phyloP scores from a whole-genome alignment of 331 rosid genomes.

The Erythrophleum ivorense region DNA sequence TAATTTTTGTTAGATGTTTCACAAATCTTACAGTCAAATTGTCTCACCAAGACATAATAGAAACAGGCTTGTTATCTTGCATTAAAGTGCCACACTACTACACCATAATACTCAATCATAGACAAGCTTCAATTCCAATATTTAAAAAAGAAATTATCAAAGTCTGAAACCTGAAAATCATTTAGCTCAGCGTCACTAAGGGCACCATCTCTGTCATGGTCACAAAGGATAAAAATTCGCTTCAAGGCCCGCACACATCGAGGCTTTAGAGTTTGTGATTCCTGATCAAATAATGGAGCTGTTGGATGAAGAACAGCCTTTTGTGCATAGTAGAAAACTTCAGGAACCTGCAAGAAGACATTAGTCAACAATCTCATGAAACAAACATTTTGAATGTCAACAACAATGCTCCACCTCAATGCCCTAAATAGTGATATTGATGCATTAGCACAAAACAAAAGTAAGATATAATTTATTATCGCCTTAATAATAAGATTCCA shows the following conservation, averaged over 20 bases:
- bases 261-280: slow-evolving; percentile 91
- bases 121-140: slow-evolving; percentile 23
- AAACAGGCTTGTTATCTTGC: slow-evolving; percentile 13
- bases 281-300: slow-evolving; percentile 93
- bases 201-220: slow-evolving; percentile 93
- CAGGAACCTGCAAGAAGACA: slow-evolving; percentile 72
- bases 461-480: slow-evolving; percentile 24
- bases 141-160: background rate
- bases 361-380: background rate
- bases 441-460: slow-evolving; percentile 20
- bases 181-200: slow-evolving; percentile 41
- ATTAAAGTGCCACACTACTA: slow-evolving; percentile 2
- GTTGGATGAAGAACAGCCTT: slow-evolving; percentile 99
- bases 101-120: background rate
- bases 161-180: slow-evolving; percentile 53
- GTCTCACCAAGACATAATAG: slow-evolving; percentile 9
- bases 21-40: background rate
- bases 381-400: background rate
- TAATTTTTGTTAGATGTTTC: slow-evolving; percentile 30
- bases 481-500: slow-evolving; percentile 20
- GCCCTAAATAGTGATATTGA: background rate
- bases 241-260: slow-evolving; percentile 93
- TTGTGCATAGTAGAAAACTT: slow-evolving; percentile 95
- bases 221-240: slow-evolving; percentile 90
- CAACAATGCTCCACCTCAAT: background rate